These are phyloP conservation scores for Botrytis elliptica DNA, from an alignment of 2,329 filamentous ascomycete species.

Conservation along the genomic window DNA sequence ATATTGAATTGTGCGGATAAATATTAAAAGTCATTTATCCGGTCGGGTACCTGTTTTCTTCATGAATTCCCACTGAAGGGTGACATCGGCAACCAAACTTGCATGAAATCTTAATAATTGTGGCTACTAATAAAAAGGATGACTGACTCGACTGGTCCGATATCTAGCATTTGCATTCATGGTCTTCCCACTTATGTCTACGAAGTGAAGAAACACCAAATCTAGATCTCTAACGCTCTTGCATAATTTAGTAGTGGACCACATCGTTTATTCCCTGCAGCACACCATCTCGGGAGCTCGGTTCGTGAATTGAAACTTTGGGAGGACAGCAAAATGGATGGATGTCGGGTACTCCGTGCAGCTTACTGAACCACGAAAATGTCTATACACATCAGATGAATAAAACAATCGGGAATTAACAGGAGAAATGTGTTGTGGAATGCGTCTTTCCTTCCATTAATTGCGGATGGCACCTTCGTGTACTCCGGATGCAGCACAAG, in stretches of 20 bases:
- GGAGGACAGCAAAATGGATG: not conserved
- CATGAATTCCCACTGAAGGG: not conserved
- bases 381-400: not conserved
- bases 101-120: not conserved
- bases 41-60: not conserved
- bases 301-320: not conserved
- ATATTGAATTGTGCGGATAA: not conserved
- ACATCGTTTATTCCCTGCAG: not conserved
- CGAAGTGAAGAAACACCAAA: not conserved
- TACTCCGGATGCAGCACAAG: not conserved
- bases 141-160: not conserved
- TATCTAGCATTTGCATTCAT: not conserved
- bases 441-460: not conserved
- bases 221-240: not conserved
- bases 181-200: not conserved
- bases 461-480: not conserved
- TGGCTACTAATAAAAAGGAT: too few species aligned
- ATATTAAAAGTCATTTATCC: not conserved
- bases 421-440: too few species aligned
- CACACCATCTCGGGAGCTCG: not conserved
- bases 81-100: not conserved
- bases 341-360: not conserved
- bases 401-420: not conserved
- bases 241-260: not conserved
- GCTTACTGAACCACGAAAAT: not conserved